These are phyloP conservation scores for Chalciporus pseudorubinellus DNA, from an alignment of 768 basidiomycete genomes.

Conservation along the genomic window DNA sequence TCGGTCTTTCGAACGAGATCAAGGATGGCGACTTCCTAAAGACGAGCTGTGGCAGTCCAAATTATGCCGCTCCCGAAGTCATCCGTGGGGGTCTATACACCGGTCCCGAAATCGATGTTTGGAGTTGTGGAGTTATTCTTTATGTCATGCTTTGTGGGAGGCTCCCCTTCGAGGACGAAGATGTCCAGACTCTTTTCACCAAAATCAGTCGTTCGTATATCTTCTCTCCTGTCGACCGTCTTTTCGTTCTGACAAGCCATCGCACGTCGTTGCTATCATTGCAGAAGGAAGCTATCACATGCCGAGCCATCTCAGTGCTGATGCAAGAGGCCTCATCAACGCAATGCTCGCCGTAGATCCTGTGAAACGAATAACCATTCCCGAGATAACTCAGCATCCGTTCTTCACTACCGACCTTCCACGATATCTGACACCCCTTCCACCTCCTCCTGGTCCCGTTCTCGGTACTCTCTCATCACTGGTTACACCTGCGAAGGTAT, in stretches of 20 bases:
- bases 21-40: constrained; percentile 95
- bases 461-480: constrained; percentile 71
- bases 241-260: background rate
- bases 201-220: constrained; percentile 80
- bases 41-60: constrained; percentile 97
- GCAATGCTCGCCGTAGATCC: constrained; percentile 94
- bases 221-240: background rate
- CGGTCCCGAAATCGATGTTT: constrained; percentile 97
- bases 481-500: constrained; percentile 60
- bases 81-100: constrained; percentile 94
- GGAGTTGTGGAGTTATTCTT: constrained; percentile 98
- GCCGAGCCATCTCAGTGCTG: constrained; percentile 74
- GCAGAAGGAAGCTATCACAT: constrained; percentile 85
- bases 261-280: background rate
- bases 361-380: constrained; percentile 89
- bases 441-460: constrained; percentile 73
- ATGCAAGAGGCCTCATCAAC: constrained; percentile 76
- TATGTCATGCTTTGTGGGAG: constrained; percentile 97
- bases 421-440: constrained; percentile 82
- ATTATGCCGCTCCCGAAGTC: constrained; percentile 98
- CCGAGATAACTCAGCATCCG: constrained; percentile 86
- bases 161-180: constrained; percentile 96
- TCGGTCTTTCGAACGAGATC: constrained; percentile 94
- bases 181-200: constrained; percentile 87
- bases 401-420: constrained; percentile 88